Base-by-base conservation (phyloP, 306 rosid species). In the Psophocarpus tetragonolobus region DNA sequence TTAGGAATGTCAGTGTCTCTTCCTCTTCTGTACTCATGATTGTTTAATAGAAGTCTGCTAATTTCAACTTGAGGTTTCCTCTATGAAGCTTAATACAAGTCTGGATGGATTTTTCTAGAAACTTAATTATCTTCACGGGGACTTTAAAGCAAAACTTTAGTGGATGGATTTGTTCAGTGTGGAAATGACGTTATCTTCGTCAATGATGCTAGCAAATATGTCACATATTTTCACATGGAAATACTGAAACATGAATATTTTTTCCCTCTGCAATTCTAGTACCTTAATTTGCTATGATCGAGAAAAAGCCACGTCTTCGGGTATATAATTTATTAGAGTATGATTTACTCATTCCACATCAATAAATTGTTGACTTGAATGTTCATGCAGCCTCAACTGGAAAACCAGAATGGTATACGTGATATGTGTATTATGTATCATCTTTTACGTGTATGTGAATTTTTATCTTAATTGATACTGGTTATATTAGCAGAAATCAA, bases 31-130 rank as follows among this genome's bases (percentile, higher is more conserved):
- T 64, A 48, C 2, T 36, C 21, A 15, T 47, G 29, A 13, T 58
- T 47, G 35, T 53, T 71, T 35, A 13, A 32, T 41, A 15, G 48
- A 36, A 38, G 9, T 15, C 11, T 18, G 48, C 24, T 39, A 8
- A 50, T 56, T 78, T 78, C 51, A 69, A 68, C 39, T 39, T 20
- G 63, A 47, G 69, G 32, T 53, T 62, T 77, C 11, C 18, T 6
- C 23, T 8, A 5, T 72, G 47, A 36, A 21, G 21, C 71, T 50
- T 71, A 48, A 17, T 44, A 21, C 36, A 11, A 13, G 35, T 71
- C 45, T 17, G 18, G 72, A 48, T 14, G 57, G n/a, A 27, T 20
- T 39, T 38, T 27, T 27, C 35, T 26, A 13, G 35, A 58, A 26
- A 26, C 36, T 56, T 54, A 10, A 23, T 8, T 60, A 32, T 58